A percentile compares a stretch with the other conserved stretches of the same genome.
Conservation (phyloP, 106 monocot species). For the Dactylorhiza incarnata region DNA sequence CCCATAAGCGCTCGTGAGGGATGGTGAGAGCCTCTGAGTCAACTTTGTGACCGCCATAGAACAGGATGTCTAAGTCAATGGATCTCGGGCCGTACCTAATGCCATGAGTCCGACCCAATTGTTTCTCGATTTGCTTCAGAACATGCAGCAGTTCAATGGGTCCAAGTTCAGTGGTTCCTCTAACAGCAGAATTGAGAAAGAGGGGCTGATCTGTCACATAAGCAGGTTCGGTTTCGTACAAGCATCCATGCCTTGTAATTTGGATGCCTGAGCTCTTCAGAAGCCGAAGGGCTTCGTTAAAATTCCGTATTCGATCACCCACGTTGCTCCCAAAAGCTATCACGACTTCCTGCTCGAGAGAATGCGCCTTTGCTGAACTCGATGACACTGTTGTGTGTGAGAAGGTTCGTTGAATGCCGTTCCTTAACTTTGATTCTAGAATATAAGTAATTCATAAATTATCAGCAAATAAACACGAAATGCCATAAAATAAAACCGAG, state of each 20-base stretch:
- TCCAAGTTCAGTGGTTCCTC: slow-evolving; percentile 58
- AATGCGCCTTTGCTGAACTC: slow-evolving; percentile 19
- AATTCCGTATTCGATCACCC: slow-evolving; percentile 66
- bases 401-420: slow-evolving; percentile 4
- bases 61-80: slow-evolving; percentile 89
- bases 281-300: slow-evolving; percentile 53
- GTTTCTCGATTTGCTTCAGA: slow-evolving; percentile 76
- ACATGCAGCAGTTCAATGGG: slow-evolving; percentile 61
- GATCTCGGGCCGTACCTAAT: slow-evolving; percentile 92
- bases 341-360: slow-evolving; percentile 52
- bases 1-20: slow-evolving; percentile 80
- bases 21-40: slow-evolving; percentile 55
- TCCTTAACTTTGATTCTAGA: slow-evolving; percentile 12
- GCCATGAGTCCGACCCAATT: slow-evolving; percentile 65
- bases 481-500: background rate
- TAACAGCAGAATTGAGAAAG: slow-evolving; percentile 84
- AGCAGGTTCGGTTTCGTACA: slow-evolving; percentile 82
- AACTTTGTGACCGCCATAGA: slow-evolving; percentile 49
- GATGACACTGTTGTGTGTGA: slow-evolving; percentile 10
- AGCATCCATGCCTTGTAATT: slow-evolving; percentile 54
- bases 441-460: slow-evolving; percentile 2
- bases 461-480: background rate
- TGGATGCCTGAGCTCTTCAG: slow-evolving; percentile 71
- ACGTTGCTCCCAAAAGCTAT: slow-evolving; percentile 94
- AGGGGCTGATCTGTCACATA: slow-evolving; percentile 83